Conservation (phyloP, 208 protist species). For the Trypanosoma avium region DNA sequence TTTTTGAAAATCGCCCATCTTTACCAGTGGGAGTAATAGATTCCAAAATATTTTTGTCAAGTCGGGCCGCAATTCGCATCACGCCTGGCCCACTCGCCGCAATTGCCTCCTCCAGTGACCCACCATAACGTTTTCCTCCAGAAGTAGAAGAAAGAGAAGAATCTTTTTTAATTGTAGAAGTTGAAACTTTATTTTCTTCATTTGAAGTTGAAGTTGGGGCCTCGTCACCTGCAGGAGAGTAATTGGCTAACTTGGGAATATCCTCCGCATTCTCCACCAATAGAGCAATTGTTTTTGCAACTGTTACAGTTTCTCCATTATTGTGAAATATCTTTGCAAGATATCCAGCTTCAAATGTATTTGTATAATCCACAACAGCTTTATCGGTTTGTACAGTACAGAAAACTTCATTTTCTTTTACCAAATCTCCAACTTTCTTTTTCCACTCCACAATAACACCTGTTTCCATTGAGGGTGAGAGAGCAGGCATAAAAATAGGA, state of each 20-base stretch:
- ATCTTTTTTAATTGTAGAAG: conserved; percentile 3
- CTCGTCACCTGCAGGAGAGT: conserved; percentile 34
- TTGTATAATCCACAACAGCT: conserved; percentile 96
- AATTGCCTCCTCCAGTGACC: conserved; percentile 61
- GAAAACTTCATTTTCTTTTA: conserved; percentile 94
- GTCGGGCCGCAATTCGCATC: conserved; percentile 69
- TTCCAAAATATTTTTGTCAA: conserved; percentile 41
- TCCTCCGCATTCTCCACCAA: conserved; percentile 85
- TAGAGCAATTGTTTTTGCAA: conserved; percentile 87
- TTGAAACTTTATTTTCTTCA: conserved; percentile 17
- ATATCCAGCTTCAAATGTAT: conserved; percentile 92
- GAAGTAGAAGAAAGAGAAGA: conserved; percentile 12
- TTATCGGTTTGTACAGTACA: conserved; percentile 97
- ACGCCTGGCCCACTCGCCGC: conserved; percentile 78
- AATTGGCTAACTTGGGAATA: conserved; percentile 17
- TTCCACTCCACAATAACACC: conserved; percentile 89
- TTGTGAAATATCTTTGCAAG: conserved; percentile 94
- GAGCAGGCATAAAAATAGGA: conserved; percentile 86
- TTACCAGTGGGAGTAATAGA: conserved; percentile 62
- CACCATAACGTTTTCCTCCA: conserved; percentile 44
- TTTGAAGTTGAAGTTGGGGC: conserved; percentile 10
- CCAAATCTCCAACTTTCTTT: conserved; percentile 91
- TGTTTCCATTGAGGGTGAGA: conserved; percentile 88
- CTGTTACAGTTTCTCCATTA: conserved; percentile 68
- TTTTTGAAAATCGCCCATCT: conserved; percentile 76